Conservation (phyloP, 1,284 basidiomycete genomes). For the Apiotrichum gamsii region DNA sequence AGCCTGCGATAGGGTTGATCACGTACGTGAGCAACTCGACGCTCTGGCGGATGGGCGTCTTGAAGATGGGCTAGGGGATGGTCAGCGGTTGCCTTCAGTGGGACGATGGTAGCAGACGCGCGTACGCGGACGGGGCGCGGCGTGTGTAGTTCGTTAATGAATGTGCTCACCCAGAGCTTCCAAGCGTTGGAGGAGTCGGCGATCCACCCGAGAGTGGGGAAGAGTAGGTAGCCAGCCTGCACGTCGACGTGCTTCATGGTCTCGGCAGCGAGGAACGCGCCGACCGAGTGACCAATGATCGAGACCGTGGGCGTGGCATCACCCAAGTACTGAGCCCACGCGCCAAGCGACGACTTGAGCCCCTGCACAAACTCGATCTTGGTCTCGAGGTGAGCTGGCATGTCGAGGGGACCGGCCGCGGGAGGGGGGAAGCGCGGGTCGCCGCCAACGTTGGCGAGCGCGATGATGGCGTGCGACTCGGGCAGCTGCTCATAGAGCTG, state of each 20-base stretch:
- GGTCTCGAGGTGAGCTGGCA: conserved; percentile 32
- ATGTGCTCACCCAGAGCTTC: conserved; percentile 32
- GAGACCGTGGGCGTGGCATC: conserved; percentile 20
- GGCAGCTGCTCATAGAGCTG: conserved; percentile 39
- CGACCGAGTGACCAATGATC: conserved; percentile 44
- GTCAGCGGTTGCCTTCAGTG: too few relatives aligned
- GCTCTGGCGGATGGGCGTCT: conserved; percentile 24
- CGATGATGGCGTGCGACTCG: conserved; percentile 36
- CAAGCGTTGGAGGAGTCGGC: conserved; percentile 38
- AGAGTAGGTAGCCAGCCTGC: conserved; percentile 30
- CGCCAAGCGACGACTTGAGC: conserved; percentile 22
- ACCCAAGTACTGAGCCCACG: conserved; percentile 22
- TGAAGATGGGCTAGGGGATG: conserved; percentile 38
- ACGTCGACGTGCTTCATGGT: conserved; percentile 25
- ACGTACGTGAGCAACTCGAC: conserved; percentile 21
- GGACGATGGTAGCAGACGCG: not conserved
- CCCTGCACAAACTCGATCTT: conserved; percentile 41
- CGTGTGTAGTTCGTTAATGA: too few relatives aligned
- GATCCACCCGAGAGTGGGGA: conserved; percentile 43
- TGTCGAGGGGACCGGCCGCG: conserved; percentile 22
- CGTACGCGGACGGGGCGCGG: too few relatives aligned
- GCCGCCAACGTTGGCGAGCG: conserved; percentile 44
- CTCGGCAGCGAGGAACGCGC: conserved; percentile 38
- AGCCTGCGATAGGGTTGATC: conserved; percentile 21
- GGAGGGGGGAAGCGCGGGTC: conserved; percentile 21